Evolutionary conservation across 371 early-diverging fungal genomes (phyloP).

Genomic region (Mucor piriformis): DNA sequence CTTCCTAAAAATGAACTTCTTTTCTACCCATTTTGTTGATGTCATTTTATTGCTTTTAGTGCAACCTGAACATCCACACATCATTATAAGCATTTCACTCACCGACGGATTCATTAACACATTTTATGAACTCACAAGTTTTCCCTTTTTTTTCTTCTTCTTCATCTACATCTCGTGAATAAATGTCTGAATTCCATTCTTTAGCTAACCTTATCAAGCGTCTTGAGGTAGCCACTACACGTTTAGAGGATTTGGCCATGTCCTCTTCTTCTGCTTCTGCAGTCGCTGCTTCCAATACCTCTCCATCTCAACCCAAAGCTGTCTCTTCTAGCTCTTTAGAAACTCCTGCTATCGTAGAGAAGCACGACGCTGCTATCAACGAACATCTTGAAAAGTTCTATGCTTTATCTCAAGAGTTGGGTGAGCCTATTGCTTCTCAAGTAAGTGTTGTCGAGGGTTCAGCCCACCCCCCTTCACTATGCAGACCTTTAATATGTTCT

Average conservation of each 20-base stretch:
- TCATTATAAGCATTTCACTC: not conserved
- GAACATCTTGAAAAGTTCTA: conserved; percentile 58
- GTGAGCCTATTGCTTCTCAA: conserved; percentile 78
- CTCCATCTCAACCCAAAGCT: conserved; percentile 49
- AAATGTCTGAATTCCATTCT: conserved; percentile 68
- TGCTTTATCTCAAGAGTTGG: conserved; percentile 61
- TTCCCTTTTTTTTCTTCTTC: conserved; percentile 2
- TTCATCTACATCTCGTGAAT: not conserved
- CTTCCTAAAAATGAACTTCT: no score
- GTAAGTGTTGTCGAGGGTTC: no score
- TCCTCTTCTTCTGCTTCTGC: conserved; percentile 58
- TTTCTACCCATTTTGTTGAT: no score
- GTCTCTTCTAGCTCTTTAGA: conserved; percentile 27
- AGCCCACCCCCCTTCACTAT: no score
- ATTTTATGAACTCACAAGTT: not conserved
- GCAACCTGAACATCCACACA: not conserved
- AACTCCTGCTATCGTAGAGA: conserved; percentile 59
- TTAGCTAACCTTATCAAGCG: conserved; percentile 78
- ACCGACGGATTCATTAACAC: not conserved
- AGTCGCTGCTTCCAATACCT: conserved; percentile 37
- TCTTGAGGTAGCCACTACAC: conserved; percentile 83
- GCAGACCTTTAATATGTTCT: not conserved
- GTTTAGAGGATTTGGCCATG: conserved; percentile 81
- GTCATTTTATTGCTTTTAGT: no score
- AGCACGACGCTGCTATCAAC: conserved; percentile 71